Conservation (phyloP, 2,329 filamentous ascomycete species). For the Aspergillus sojae region DNA sequence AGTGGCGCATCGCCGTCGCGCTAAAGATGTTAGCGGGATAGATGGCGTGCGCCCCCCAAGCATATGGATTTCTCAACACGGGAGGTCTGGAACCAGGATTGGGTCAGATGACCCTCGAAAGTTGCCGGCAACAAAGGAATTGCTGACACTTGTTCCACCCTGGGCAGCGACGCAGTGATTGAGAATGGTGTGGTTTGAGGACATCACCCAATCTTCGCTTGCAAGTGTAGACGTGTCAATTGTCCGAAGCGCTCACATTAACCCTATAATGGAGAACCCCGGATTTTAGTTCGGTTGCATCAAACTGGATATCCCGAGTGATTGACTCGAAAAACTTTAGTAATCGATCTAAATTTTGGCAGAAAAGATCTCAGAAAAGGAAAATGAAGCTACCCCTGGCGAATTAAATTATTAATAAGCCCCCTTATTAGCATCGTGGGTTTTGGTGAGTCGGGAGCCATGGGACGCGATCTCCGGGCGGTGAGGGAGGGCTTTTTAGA, state of each 20-base stretch:
- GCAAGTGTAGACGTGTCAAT: neutral
- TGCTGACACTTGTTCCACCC: neutral
- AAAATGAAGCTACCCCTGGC: neutral
- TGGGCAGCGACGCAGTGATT: neutral
- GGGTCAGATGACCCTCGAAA: neutral
- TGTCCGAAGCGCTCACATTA: neutral
- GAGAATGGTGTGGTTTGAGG: neutral
- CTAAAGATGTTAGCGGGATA: neutral
- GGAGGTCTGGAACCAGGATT: neutral
- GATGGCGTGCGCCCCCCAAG: neutral
- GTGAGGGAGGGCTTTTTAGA: neutral
- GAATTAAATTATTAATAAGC: neutral
- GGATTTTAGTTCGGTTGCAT: neutral
- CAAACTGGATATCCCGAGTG: neutral
- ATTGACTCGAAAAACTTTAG: neutral
- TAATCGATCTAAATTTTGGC: neutral
- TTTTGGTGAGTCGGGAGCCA: neutral
- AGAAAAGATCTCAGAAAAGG: neutral
- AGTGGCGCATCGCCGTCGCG: neutral
- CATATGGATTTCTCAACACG: neutral
- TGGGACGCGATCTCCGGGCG: neutral
- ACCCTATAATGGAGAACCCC: neutral
- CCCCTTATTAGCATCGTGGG: neutral
- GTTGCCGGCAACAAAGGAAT: neutral
- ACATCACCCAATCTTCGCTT: neutral